A percentile compares a stretch with the other conserved stretches of the same genome.
These are phyloP conservation scores for Claviceps sp. DNA, from an alignment of 2,329 filamentous ascomycete species.

Conservation along the genomic window DNA sequence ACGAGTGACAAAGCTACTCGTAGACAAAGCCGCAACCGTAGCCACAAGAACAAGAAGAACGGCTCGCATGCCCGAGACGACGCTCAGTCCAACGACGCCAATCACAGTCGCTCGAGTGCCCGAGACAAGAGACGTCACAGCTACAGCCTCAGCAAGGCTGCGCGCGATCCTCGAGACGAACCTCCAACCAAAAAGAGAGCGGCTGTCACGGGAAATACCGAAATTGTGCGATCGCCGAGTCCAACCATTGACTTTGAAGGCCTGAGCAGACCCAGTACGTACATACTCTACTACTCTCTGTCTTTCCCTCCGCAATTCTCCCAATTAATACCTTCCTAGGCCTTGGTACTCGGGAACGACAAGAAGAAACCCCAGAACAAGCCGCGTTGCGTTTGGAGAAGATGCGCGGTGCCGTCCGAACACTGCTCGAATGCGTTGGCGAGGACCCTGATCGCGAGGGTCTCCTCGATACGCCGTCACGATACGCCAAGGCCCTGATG, in stretches of 20 bases:
- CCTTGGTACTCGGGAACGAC: conserved; percentile 48
- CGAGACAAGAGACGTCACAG: conserved; percentile 35
- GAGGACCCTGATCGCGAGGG: conserved; percentile 55
- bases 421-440: conserved; percentile 54
- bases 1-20: conserved; percentile 15
- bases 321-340: conserved; percentile 23
- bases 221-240: conserved; percentile 24
- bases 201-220: conserved; percentile 8
- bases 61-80: conserved; percentile 9
- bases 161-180: conserved; percentile 46
- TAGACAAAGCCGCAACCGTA: conserved; percentile 14
- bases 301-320: background rate
- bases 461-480: conserved; percentile 55
- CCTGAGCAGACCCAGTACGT: conserved; percentile 43
- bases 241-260: conserved; percentile 50
- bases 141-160: conserved; percentile 45
- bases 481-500: conserved; percentile 91
- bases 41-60: conserved; percentile 16
- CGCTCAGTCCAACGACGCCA: conserved; percentile 10
- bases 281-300: background rate
- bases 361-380: conserved; percentile 36
- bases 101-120: conserved; percentile 17
- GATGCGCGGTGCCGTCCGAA: conserved; percentile 49
- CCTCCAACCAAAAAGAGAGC: conserved; percentile 27
- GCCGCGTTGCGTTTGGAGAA: conserved; percentile 39